Conservation (phyloP, 139 green algal genomes). For the Auxenochlorella pyrenoidosa region DNA sequence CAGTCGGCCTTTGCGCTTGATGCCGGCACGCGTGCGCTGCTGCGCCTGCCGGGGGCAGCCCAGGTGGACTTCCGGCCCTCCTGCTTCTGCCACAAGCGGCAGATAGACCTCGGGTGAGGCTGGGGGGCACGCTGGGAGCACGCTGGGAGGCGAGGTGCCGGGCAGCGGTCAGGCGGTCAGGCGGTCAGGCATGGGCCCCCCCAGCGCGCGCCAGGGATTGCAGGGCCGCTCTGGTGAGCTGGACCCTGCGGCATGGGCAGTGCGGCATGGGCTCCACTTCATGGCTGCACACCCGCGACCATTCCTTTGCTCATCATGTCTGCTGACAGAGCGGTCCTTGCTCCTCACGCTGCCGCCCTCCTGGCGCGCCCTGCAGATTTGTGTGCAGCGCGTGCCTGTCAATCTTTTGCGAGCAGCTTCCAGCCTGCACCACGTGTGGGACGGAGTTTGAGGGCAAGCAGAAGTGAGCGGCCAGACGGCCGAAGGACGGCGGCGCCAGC, state of each 20-base stretch:
- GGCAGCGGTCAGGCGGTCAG: no score
- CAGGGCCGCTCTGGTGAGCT: no score
- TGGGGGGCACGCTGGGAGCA: no score
- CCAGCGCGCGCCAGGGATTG: no score
- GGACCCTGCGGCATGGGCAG: no score
- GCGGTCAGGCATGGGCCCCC: no score
- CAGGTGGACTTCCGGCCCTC: slow-evolving; percentile 78
- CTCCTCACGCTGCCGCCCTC: background rate
- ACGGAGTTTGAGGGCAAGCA: slow-evolving; percentile 46
- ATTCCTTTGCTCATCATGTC: no score
- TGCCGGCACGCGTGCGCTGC: slow-evolving; percentile 41
- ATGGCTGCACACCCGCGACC: no score
- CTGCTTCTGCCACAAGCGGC: slow-evolving; percentile 74
- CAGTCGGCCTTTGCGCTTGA: slow-evolving; percentile 51
- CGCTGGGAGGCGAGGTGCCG: background rate
- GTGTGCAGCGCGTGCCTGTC: slow-evolving; percentile 85
- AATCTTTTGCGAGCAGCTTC: slow-evolving; percentile 73
- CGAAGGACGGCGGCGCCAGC: no score
- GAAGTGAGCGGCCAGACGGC: no score
- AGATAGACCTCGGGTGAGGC: slow-evolving; percentile 27
- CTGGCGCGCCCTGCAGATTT: slow-evolving; percentile 44
- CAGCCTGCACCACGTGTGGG: slow-evolving; percentile 72
- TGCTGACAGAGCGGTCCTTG: background rate
- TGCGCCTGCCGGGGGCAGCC: slow-evolving; percentile 42
- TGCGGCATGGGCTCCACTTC: no score